Evolutionary conservation across 1,284 basidiomycete species (phyloP), one percentile per base, ranked within the genome.

Genomic region (Microbotryomycetes sp.): DNA sequence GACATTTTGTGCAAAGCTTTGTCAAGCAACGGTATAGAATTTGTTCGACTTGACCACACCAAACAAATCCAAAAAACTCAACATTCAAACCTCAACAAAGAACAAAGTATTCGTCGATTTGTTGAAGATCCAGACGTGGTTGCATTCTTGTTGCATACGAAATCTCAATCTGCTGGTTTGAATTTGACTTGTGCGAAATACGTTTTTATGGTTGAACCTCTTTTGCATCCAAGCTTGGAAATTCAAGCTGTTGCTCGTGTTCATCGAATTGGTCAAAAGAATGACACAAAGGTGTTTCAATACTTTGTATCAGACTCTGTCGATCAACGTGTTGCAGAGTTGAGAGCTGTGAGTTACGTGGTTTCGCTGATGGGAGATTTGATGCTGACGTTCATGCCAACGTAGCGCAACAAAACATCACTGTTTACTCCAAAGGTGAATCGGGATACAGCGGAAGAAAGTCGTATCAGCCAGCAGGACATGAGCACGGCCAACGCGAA

Each of bases 221-320:
- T 70, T 1, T 59, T 72, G 6, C 62, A 69, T 22, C 62, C 68
- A 6, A 54, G 60, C 14, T 58, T 73, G 31, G 72, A 73, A 49
- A 58, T 70, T 7, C 72, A 73, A 56, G 71, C 71, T 19, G 66
- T 71, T 25, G 71, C 65, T 3, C 62, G 71, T n/a, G 63, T 71
- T 3, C 71, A 72, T 47, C 64, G 71, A 2, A 72, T 73, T 54
- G 71, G 70, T 2, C 71, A 73, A 49, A 59, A 47, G 48, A 28
- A 58, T 5, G 50, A 51, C 26, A 73, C 71, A 4, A 54, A 31
- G 16, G 70, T 73, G 12, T 66, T 49, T 53, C 59, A 68, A 46
- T 66, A 52, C 58, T 58, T 51, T 36, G 58, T 70, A 29, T 47
- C n/a, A 1, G 63, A 67, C 22, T 66, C 70, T 3, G 65, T 65